Conservation (phyloP, 495 filamentous ascomycete species). For the Penicillium dipodomyicola region DNA sequence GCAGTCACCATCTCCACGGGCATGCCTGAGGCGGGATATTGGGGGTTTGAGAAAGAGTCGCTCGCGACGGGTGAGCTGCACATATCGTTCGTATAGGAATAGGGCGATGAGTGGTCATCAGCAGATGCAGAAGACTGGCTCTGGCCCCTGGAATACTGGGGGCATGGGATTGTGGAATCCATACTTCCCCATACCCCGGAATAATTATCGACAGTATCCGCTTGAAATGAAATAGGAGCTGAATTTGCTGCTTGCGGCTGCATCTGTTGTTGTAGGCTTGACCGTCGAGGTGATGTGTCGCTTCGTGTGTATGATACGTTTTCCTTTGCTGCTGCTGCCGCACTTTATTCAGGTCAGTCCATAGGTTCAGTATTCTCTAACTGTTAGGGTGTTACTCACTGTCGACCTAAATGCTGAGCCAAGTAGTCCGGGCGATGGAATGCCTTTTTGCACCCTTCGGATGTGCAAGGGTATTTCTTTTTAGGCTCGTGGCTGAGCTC, state of each 20-base stretch:
- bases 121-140: constrained; percentile 7
- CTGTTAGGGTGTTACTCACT: constrained; percentile 9
- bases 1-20: constrained; percentile 5
- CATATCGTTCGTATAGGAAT: constrained; percentile 8
- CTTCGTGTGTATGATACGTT: background rate
- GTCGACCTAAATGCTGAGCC: constrained; percentile 16
- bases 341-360: background rate
- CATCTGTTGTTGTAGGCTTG: background rate
- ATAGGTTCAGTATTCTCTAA: background rate
- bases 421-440: constrained; percentile 26
- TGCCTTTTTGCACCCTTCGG: constrained; percentile 17
- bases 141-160: background rate
- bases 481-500: constrained; percentile 19
- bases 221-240: background rate
- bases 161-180: constrained; percentile 3
- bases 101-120: constrained; percentile 1
- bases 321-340: background rate
- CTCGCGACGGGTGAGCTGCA: constrained; percentile 6
- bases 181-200: constrained; percentile 3
- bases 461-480: constrained; percentile 15
- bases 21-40: constrained; percentile 7
- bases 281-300: background rate
- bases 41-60: background rate
- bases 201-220: background rate
- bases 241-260: background rate